Percentiles rank a stretch among this genome's conserved stretches.
Evolutionary conservation across 1,139 yeast genomes (phyloP).

Genomic region (Meyerozyma smithsonii): DNA sequence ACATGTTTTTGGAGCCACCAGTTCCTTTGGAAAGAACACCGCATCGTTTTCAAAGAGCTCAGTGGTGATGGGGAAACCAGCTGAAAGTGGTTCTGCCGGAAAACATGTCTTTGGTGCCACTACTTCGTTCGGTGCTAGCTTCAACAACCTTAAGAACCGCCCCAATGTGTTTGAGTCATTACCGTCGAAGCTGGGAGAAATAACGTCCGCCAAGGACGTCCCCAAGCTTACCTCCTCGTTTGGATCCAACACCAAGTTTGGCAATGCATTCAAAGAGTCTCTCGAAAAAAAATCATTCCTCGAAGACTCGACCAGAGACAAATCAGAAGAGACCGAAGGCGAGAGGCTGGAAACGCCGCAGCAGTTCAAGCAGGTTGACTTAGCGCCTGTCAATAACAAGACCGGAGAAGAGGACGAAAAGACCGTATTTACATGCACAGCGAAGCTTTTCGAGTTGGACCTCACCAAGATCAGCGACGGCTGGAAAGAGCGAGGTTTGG

Average conservation of each 20-base stretch:
- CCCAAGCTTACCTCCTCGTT: slow-evolving; percentile 22
- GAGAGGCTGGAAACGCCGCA: slow-evolving; percentile 18
- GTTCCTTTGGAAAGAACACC: slow-evolving; percentile 48
- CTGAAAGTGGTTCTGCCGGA: slow-evolving; percentile 12
- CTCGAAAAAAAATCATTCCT: slow-evolving; percentile 51
- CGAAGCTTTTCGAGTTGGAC: slow-evolving; percentile 75
- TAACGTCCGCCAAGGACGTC: slow-evolving; percentile 3
- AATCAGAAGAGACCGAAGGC: slow-evolving; percentile 14
- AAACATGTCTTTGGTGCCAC: slow-evolving; percentile 3
- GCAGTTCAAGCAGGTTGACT: slow-evolving; percentile 47
- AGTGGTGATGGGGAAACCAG: background rate
- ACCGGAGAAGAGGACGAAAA: slow-evolving; percentile 92
- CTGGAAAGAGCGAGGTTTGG: slow-evolving; percentile 96
- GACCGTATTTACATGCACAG: slow-evolving; percentile 62
- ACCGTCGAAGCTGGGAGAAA: slow-evolving; percentile 11
- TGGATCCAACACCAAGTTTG: slow-evolving; percentile 58
- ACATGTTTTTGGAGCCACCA: slow-evolving; percentile 44
- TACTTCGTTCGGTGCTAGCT: slow-evolving; percentile 6
- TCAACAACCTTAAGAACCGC: slow-evolving; percentile 17
- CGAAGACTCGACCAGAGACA: slow-evolving; percentile 28
- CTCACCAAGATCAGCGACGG: slow-evolving; percentile 62
- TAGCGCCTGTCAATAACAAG: slow-evolving; percentile 48
- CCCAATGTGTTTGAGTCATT: slow-evolving; percentile 35
- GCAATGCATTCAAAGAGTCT: slow-evolving; percentile 52
- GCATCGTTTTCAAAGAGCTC: background rate